Conservation (phyloP, 139 green algal genomes). For the Raphidocelis subcapitata region DNA sequence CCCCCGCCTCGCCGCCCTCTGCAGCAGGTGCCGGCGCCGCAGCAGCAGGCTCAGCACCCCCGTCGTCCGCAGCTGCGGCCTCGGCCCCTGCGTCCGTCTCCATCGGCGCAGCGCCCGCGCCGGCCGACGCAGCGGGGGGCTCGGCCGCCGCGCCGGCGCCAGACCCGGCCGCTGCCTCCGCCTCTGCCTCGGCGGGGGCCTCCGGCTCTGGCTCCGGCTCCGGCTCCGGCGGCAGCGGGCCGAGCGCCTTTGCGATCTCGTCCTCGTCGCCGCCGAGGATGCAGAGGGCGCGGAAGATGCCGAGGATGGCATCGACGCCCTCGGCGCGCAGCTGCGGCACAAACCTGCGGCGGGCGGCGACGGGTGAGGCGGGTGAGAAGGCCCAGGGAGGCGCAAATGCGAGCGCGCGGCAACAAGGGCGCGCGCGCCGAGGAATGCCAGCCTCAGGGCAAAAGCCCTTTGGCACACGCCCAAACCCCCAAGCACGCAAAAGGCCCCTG, state of each 20-base stretch:
- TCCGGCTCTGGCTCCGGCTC: neutral
- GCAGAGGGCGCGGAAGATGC: slow-evolving; percentile 69
- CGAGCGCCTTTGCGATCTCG: slow-evolving; percentile 19
- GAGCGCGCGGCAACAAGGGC: no score
- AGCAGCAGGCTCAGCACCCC: neutral
- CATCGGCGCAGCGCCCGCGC: slow-evolving; percentile 11
- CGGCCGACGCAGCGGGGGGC: slow-evolving; percentile 19
- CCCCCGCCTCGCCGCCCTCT: neutral
- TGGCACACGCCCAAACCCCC: no score
- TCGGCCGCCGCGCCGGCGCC: slow-evolving; percentile 10
- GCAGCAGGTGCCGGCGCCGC: neutral
- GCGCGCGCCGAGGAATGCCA: no score
- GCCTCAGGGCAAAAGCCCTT: no score
- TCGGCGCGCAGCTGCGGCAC: slow-evolving; percentile 64
- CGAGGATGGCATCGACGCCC: slow-evolving; percentile 65
- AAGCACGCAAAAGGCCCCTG: no score
- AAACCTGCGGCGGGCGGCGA: slow-evolving; percentile 45
- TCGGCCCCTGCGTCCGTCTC: slow-evolving; percentile 22
- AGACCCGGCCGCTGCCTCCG: slow-evolving; percentile 2
- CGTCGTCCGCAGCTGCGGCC: slow-evolving; percentile 1
- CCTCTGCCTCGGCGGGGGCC: neutral
- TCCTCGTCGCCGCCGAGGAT: slow-evolving; percentile 58
- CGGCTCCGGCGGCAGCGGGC: slow-evolving; percentile 8
- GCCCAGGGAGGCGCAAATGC: no score
- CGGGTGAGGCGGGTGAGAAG: neutral